A percentile compares a stretch with the other conserved stretches of the same genome.
Conservation (phyloP, 2,329 filamentous ascomycete species). For the Fusarium liriodendri region DNA sequence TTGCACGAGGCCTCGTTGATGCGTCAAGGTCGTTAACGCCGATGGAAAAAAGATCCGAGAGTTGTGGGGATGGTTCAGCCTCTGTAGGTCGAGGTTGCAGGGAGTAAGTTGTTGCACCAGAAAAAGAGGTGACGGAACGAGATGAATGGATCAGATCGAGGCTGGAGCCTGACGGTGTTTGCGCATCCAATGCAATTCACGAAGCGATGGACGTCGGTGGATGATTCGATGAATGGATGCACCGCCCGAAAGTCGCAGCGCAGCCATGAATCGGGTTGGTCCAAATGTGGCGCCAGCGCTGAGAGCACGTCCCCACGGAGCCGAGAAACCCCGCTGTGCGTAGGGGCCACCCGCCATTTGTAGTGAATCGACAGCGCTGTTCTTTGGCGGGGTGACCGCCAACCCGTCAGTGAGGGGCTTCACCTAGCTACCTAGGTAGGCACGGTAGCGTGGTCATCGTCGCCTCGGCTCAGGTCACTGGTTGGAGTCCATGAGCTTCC, state of each 20-base stretch:
- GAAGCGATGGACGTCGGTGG: slow-evolving; percentile 27
- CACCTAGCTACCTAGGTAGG: neutral
- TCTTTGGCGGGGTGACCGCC: slow-evolving; percentile 23
- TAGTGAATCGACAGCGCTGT: slow-evolving; percentile 2
- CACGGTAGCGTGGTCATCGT: slow-evolving; percentile 24
- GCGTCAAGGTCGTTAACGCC: slow-evolving; percentile 3
- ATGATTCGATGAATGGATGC: slow-evolving; percentile 40
- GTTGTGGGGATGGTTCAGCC: neutral
- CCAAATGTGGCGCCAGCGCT: slow-evolving; percentile 31
- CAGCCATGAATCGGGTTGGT: slow-evolving; percentile 14
- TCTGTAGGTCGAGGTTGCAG: neutral
- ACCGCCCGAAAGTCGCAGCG: neutral
- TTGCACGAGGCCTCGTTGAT: slow-evolving; percentile 4
- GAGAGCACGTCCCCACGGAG: slow-evolving; percentile 8
- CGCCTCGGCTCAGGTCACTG: slow-evolving; percentile 31
- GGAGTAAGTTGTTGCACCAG: neutral
- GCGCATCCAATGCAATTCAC: slow-evolving; percentile 33
- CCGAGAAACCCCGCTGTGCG: slow-evolving; percentile 28
- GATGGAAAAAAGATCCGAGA: neutral
- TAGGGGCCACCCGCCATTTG: neutral
- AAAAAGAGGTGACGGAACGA: slow-evolving; percentile 4
- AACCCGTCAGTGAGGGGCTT: slow-evolving; percentile 23
- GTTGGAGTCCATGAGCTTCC: slow-evolving; percentile 8
- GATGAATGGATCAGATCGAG: slow-evolving; percentile 22
- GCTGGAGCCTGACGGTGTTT: slow-evolving; percentile 26